Percentiles rank a stretch among this genome's conserved stretches.
phyloP scores from a whole-genome alignment of 2,329 filamentous ascomycete genomes.

The Xenoacremonium recifei region DNA sequence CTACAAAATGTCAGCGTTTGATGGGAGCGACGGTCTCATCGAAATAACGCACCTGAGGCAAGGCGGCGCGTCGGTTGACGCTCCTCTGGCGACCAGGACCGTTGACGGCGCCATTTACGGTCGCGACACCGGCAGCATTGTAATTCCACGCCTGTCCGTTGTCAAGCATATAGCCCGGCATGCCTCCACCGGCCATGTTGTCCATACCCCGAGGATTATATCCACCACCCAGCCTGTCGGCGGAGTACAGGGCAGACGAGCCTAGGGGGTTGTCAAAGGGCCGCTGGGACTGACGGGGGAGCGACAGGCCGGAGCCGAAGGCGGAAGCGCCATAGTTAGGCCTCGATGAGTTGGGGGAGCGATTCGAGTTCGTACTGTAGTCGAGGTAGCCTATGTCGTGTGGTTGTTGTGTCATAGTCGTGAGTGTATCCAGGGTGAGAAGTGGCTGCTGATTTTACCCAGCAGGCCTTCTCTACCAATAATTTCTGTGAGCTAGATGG shows the following conservation, averaged over 20 bases:
- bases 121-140: constrained; percentile 63
- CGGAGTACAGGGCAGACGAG: constrained; percentile 64
- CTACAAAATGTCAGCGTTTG: constrained; percentile 28
- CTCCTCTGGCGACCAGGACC: constrained; percentile 57
- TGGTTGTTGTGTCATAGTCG: constrained; percentile 46
- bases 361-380: constrained; percentile 58
- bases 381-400: constrained; percentile 71
- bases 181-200: constrained; percentile 37
- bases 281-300: constrained; percentile 60
- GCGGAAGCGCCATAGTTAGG: constrained; percentile 53
- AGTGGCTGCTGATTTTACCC: constrained; percentile 20
- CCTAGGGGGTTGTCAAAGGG: constrained; percentile 72
- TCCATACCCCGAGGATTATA: constrained; percentile 59
- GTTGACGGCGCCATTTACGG: constrained; percentile 62
- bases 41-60: constrained; percentile 67
- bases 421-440: constrained; percentile 19
- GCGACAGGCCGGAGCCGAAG: constrained; percentile 49
- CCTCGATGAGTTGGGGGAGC: constrained; percentile 66
- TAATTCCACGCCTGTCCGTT: constrained; percentile 83
- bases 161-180: constrained; percentile 55
- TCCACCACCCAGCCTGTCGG: constrained; percentile 64
- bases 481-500: constrained; percentile 5
- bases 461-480: constrained; percentile 17
- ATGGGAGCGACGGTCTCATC: background rate
- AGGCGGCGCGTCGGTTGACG: constrained; percentile 56